These are phyloP conservation scores for Rhizophagus sp. DNA, from an alignment of 192 early-diverging fungal species.

Conservation along the genomic window DNA sequence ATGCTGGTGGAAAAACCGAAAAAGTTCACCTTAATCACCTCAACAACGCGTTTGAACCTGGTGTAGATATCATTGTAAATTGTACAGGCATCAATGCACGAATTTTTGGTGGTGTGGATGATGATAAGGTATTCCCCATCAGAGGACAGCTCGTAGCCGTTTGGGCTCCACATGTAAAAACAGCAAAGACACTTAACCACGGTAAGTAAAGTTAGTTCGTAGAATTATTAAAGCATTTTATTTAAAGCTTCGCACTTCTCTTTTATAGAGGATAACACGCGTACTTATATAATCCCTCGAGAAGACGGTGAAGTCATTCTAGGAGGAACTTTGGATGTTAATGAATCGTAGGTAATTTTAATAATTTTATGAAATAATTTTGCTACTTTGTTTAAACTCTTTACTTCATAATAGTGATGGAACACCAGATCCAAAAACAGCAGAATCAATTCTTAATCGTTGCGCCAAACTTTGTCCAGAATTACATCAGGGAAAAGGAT, in stretches of 20 bases:
- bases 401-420: conserved; percentile 34
- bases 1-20: conserved; percentile 54
- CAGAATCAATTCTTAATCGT: conserved; percentile 42
- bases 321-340: conserved; percentile 65
- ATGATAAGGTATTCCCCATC: conserved; percentile 62
- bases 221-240: conserved; percentile 3
- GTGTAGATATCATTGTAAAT: conserved; percentile 70
- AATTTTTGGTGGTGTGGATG: conserved; percentile 70
- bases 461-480: conserved; percentile 50
- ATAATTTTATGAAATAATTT: not conserved
- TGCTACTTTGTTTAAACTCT: not conserved
- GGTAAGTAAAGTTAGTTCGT: conserved; percentile 23
- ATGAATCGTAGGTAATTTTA: conserved; percentile 45
- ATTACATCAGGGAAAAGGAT: conserved; percentile 43
- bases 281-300: conserved; percentile 80
- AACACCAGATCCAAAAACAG: conserved; percentile 28
- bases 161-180: conserved; percentile 69
- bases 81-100: conserved; percentile 76
- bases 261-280: not conserved
- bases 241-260: not conserved
- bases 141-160: conserved; percentile 79
- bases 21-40: conserved; percentile 42
- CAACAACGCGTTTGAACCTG: conserved; percentile 41
- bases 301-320: conserved; percentile 74
- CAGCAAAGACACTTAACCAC: conserved; percentile 47